phyloP scores from a whole-genome alignment of 768 basidiomycete species.

The Neoboletus subvelutipes region DNA sequence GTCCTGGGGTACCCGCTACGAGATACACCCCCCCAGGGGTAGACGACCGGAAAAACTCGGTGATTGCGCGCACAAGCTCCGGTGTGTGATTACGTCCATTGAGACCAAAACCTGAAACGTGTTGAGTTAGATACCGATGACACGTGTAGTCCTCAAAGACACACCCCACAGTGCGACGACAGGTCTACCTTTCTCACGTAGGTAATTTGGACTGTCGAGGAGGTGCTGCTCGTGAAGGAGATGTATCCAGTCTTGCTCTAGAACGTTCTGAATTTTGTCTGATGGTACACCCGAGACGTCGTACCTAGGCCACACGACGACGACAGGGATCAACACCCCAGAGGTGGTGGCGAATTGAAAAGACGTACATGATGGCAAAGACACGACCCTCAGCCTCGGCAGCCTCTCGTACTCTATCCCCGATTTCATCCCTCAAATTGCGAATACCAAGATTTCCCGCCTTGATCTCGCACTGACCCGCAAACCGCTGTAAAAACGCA shows the following conservation, averaged over 20 bases:
- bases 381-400: constrained; percentile 80
- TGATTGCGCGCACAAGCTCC: constrained; percentile 51
- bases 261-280: constrained; percentile 61
- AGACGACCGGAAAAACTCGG: constrained; percentile 54
- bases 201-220: constrained; percentile 70
- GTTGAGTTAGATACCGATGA: background rate
- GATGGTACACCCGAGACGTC: constrained; percentile 78
- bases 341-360: background rate
- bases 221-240: constrained; percentile 60
- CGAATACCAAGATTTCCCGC: constrained; percentile 55
- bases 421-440: constrained; percentile 69
- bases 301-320: constrained; percentile 51
- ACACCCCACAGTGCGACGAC: constrained; percentile 76
- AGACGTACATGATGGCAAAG: constrained; percentile 77
- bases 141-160: background rate
- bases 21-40: constrained; percentile 77
- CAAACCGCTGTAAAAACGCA: constrained; percentile 78
- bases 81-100: constrained; percentile 61
- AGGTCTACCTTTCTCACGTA: constrained; percentile 65
- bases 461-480: constrained; percentile 60
- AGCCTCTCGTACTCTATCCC: constrained; percentile 67
- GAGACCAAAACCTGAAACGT: constrained; percentile 66
- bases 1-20: constrained; percentile 65
- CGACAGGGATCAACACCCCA: background rate
- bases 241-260: constrained; percentile 75